Conservation (phyloP, 148 eudicot genomes). For the Tetragonia tetragonoides region DNA sequence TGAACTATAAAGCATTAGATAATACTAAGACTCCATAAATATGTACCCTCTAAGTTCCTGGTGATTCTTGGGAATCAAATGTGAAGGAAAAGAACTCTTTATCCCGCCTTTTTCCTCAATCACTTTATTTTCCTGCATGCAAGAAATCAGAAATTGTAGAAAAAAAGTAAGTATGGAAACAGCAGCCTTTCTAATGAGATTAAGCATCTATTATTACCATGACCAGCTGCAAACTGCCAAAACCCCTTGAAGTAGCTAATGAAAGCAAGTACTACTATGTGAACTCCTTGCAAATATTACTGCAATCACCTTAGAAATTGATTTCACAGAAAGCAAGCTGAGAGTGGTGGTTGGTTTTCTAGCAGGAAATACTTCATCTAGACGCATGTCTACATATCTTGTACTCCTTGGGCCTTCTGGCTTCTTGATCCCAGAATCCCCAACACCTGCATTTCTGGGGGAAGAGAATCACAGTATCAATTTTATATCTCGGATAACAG, state of each 20-base stretch:
- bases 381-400: conserved; percentile 58
- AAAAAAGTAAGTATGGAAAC: background rate
- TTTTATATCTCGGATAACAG: conserved; percentile 9
- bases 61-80: conserved; percentile 37
- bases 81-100: conserved; percentile 42
- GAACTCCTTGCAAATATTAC: conserved; percentile 2
- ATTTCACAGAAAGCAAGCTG: conserved; percentile 54
- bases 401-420: conserved; percentile 52
- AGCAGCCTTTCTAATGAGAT: background rate
- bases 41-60: conserved; percentile 32
- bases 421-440: conserved; percentile 42
- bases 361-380: conserved; percentile 70
- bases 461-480: conserved; percentile 5
- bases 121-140: conserved; percentile 41
- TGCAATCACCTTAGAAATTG: conserved; percentile 58
- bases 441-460: conserved; percentile 39
- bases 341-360: conserved; percentile 62
- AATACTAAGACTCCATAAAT: background rate
- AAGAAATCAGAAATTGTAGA: conserved; percentile 13
- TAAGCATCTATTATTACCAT: background rate
- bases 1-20: background rate
- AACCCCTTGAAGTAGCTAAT: conserved; percentile 1
- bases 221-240: background rate
- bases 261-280: background rate
- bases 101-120: conserved; percentile 31